Conservation (phyloP, 2,329 filamentous ascomycete genomes). For the Fusarium annulatum region DNA sequence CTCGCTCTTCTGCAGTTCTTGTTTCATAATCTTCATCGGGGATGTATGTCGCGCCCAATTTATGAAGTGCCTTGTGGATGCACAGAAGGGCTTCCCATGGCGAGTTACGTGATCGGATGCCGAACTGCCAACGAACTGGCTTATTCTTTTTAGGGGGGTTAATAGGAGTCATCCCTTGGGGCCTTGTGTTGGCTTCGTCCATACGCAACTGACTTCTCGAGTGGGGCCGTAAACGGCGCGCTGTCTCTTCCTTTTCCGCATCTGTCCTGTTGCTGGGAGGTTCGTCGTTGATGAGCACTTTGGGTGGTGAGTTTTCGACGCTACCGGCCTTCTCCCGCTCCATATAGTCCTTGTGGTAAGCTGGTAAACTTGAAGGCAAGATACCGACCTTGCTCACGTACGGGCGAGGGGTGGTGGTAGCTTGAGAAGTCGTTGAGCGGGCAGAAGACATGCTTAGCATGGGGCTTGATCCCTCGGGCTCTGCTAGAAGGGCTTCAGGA, state of each 20-base stretch:
- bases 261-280: conserved; percentile 65
- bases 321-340: conserved; percentile 71
- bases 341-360: conserved; percentile 92
- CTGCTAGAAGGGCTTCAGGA: conserved; percentile 49
- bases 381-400: conserved; percentile 90
- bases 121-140: conserved; percentile 96
- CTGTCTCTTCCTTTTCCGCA: conserved; percentile 84
- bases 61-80: conserved; percentile 90
- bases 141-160: conserved; percentile 76
- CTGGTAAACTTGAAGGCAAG: conserved; percentile 88
- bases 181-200: conserved; percentile 70
- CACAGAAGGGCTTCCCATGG: conserved; percentile 95
- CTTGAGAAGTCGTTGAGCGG: conserved; percentile 64
- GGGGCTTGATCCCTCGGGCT: conserved; percentile 58
- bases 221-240: conserved; percentile 86
- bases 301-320: conserved; percentile 56
- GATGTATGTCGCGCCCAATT: conserved; percentile 91
- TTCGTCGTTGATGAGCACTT: conserved; percentile 60
- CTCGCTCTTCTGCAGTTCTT: conserved; percentile 56
- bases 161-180: conserved; percentile 72
- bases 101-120: conserved; percentile 92
- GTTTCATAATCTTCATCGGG: conserved; percentile 69
- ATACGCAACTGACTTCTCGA: conserved; percentile 76
- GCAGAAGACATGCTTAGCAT: conserved; percentile 66
- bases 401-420: conserved; percentile 61